phyloP scores from a whole-genome alignment of 1,284 basidiomycete genomes.

The Trametes versicolor region DNA sequence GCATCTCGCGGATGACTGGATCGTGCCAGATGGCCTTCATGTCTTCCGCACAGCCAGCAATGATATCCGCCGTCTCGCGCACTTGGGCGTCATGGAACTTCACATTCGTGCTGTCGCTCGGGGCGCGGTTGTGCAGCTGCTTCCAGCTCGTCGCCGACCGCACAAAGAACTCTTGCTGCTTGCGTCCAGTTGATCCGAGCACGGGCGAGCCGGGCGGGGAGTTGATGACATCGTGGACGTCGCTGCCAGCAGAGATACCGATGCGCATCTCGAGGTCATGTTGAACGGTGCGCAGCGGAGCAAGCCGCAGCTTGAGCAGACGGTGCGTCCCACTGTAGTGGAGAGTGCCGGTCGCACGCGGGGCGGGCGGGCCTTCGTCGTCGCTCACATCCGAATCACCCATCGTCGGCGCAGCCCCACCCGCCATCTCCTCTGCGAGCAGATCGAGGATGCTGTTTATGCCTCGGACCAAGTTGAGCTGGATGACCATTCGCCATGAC shows the following conservation, averaged over 20 bases:
- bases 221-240: slow-evolving; percentile 28
- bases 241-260: slow-evolving; percentile 58
- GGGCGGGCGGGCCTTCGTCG: slow-evolving; percentile 15
- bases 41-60: slow-evolving; percentile 67
- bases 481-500: slow-evolving; percentile 79
- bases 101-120: slow-evolving; percentile 57
- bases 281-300: slow-evolving; percentile 65
- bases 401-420: slow-evolving; percentile 24
- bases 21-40: slow-evolving; percentile 72
- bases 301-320: slow-evolving; percentile 64
- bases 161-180: slow-evolving; percentile 60
- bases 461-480: slow-evolving; percentile 78
- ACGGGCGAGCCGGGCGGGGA: slow-evolving; percentile 44
- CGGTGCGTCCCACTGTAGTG: slow-evolving; percentile 70
- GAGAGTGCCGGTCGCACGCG: slow-evolving; percentile 36
- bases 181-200: slow-evolving; percentile 35
- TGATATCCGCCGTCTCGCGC: slow-evolving; percentile 57
- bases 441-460: slow-evolving; percentile 67
- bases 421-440: slow-evolving; percentile 63
- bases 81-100: slow-evolving; percentile 53
- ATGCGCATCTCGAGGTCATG: slow-evolving; percentile 66
- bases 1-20: slow-evolving; percentile 57
- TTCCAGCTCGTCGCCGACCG: slow-evolving; percentile 72
- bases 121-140: slow-evolving; percentile 40
- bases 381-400: slow-evolving; percentile 33